These are phyloP conservation scores for Umbelopsis vinacea DNA, from an alignment of 192 early-diverging fungal genomes.

Conservation along the genomic window DNA sequence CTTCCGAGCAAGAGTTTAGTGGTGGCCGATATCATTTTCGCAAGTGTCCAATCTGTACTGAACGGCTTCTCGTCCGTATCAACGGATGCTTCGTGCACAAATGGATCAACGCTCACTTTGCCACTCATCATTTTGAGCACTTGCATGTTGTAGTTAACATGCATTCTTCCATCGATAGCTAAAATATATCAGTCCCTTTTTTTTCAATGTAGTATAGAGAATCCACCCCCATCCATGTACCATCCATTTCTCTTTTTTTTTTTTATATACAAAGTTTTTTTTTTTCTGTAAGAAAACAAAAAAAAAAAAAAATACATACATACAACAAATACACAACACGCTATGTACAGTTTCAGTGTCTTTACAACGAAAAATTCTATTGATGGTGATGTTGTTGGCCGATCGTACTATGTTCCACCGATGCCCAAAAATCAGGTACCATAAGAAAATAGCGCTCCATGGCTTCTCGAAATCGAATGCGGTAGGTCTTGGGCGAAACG, in stretches of 20 bases:
- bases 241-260: neutral
- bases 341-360: neutral
- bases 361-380: neutral
- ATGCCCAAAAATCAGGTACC: conserved; percentile 70
- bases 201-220: conserved; percentile 15
- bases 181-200: neutral
- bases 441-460: conserved; percentile 92
- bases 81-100: conserved; percentile 34
- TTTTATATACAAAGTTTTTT: neutral
- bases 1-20: conserved; percentile 4
- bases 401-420: conserved; percentile 7
- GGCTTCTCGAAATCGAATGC: conserved; percentile 88
- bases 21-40: conserved; percentile 26
- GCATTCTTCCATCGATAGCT: conserved; percentile 16
- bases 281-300: too few relatives aligned
- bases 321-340: neutral
- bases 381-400: conserved; percentile 20
- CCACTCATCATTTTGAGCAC: conserved; percentile 26
- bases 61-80: conserved; percentile 32
- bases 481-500: conserved; percentile 94
- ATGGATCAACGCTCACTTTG: conserved; percentile 32
- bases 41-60: conserved; percentile 33
- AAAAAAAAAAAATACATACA: neutral
- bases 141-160: conserved; percentile 35
- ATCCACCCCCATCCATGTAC: conserved; percentile 12